These are phyloP conservation scores for Lactarius hengduanensis DNA, from an alignment of 768 basidiomycete genomes.

Conservation along the genomic window DNA sequence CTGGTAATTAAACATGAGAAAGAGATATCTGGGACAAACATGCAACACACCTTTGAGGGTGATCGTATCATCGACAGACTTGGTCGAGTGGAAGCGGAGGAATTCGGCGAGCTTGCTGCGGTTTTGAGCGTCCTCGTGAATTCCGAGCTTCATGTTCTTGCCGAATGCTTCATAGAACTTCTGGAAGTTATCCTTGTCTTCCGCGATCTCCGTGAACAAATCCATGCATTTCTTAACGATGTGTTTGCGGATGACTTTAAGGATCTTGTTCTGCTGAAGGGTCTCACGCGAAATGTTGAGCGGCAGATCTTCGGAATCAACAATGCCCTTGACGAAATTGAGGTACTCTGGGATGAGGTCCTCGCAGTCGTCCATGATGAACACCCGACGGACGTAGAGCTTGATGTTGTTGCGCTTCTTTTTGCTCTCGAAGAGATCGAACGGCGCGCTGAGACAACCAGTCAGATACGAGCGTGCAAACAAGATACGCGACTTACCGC, in stretches of 20 bases:
- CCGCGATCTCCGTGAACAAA: conserved; percentile 91
- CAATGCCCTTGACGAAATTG: conserved; percentile 99
- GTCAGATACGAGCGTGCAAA: conserved; percentile 22
- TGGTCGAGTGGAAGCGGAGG: conserved; percentile 98
- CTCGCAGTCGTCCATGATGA: conserved; percentile 99
- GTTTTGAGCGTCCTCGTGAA: conserved; percentile 99
- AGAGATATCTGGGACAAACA: conserved; percentile 7
- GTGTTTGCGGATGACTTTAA: conserved; percentile 99
- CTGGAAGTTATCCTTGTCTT: conserved; percentile 98
- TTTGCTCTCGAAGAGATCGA: conserved; percentile 99
- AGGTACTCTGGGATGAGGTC: conserved; percentile 99
- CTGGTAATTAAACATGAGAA: conserved; percentile 39
- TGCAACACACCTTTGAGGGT: conserved; percentile 80
- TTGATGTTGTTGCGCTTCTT: conserved; percentile 99
- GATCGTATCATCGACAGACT: conserved; percentile 83
- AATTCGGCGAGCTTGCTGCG: conserved; percentile 99
- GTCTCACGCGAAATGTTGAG: conserved; percentile 99
- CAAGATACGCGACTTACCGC: conserved; percentile 51
- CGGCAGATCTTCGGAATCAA: conserved; percentile 99
- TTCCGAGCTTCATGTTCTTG: conserved; percentile 99
- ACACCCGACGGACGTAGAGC: conserved; percentile 99
- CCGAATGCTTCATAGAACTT: conserved; percentile 99
- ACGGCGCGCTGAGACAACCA: conserved; percentile 69
- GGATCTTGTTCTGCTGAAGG: conserved; percentile 99
- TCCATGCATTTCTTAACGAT: conserved; percentile 98